Base-by-base conservation (phyloP, 306 rosid genomes). In the Abrus precatorius region DNA sequence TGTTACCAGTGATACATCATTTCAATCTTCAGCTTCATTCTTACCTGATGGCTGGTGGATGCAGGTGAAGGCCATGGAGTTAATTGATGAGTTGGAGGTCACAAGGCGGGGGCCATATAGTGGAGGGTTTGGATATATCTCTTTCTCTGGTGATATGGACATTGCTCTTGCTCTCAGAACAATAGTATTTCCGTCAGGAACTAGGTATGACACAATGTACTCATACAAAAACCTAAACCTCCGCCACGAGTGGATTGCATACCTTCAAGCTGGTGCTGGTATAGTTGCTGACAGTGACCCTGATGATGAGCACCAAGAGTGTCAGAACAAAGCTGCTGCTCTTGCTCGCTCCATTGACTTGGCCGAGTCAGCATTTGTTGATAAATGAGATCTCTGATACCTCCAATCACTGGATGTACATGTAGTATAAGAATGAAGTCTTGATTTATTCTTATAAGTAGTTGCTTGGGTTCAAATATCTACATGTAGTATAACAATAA, bases 261-360 rank as follows among this genome's bases (percentile, higher is more conserved):
- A 94, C 83, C 97, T 89, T 73, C 97, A 94, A 85, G 91, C 94
- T 12, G 98, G 97, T 50, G 98, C 97, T 3, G 98, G 97, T 2
- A 83, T 94, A 34, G 98, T 94, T 50, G 98, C 95, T 63, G 97
- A 94, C 74, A 92, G 97, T 74, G 80, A 72, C 13, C 97, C 98
- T 4, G 92, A 85, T 0, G 97, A 89, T 10, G 97, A 94, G 61
- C 82, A 89, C 79, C 90, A 75, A 38, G 98, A 94, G 69, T 94
- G 98, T 72, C 98, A 89, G 72, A 88, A 90, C 94, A 94, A 94
- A 89, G 98, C 97, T 62, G 98, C 98, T 0, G 98, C 73, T 69
- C 95, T 94, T 11, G 91, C 94, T 67, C 95, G 95, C 36, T 87
- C 98, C 80, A 94, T 94, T 6, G 97, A 91, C 86, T 87, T 94